Evolutionary conservation across 179 eudicot genomes (phyloP), one percentile per base, ranked within the genome.

Genomic region (Nepenthes alata): DNA sequence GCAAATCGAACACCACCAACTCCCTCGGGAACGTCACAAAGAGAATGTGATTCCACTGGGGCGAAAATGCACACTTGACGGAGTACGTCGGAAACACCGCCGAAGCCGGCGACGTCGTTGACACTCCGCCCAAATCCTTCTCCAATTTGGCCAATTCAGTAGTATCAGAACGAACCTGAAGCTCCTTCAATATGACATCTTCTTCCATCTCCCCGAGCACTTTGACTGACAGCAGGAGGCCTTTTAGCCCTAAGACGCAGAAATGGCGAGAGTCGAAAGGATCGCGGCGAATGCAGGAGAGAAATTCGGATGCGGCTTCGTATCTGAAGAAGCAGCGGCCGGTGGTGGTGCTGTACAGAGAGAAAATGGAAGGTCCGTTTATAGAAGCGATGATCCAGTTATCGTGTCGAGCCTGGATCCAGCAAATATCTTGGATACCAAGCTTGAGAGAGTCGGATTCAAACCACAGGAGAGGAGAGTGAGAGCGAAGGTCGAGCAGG

Each of bases 1-100:
- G 81, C 79, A 94, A 69, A 79, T 94, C 99, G 70, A 77, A 94
- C 74, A 85, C 93, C 37, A 94, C 85, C 72, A 94, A 36, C 75
- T 94, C 99, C 77, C 95, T 89, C 3, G 99, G 99, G 47, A 94
- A 94, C 8, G 78, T 79, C 34, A 81, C 86, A 39, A 81, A 85
- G 65, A 90, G 49, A n/a, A 94, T 72, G 61, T 94, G 84, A 77
- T 78, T 79, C 99, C 97, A 94, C 41, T 78, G 86, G 0, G 78
- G 80, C 47, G 99, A 94, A 63, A 85, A 94, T 36, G 94, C 82
- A 11, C 88, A 70, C 55, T 77, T 81, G n/a, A 72, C 96, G 37
- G 66, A 51, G 57, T 85, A 84, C 37, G 74, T 87, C 49, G 96
- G 97, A 51, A 83, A 90, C 6, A 66, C 72, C 25, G 88, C 89